phyloP scores from a whole-genome alignment of 2,329 filamentous ascomycete genomes.

The Bretziella fagacearum region DNA sequence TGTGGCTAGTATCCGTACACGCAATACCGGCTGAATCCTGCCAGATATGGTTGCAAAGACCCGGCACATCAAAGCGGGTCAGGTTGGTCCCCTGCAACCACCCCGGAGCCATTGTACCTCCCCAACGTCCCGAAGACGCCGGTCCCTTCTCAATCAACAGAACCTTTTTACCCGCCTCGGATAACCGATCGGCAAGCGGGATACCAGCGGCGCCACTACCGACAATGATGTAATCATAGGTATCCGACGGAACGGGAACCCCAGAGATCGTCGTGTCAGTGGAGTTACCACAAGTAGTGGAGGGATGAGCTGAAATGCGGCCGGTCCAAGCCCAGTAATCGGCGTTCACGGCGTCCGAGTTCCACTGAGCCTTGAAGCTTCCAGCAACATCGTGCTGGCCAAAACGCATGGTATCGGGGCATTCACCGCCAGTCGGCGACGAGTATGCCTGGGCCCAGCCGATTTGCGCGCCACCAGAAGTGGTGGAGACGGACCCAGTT shows the following conservation, averaged over 20 bases:
- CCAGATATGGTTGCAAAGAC: constrained; percentile 56
- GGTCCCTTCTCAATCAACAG: constrained; percentile 45
- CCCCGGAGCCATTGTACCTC: constrained; percentile 39
- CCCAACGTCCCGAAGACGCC: constrained; percentile 46
- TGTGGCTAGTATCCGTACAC: constrained; percentile 53
- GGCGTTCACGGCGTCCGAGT: constrained; percentile 17
- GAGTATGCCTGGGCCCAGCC: constrained; percentile 38
- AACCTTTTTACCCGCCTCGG: constrained; percentile 46
- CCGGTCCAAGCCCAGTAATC: constrained; percentile 25
- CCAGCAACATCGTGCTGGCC: constrained; percentile 32
- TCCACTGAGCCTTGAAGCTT: constrained; percentile 29
- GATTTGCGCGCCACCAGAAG: constrained; percentile 28
- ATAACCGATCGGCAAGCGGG: constrained; percentile 36
- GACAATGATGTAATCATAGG: constrained; percentile 44
- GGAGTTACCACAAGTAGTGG: constrained; percentile 16
- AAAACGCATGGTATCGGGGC: constrained; percentile 29
- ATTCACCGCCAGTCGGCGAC: constrained; percentile 26
- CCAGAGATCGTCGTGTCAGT: constrained; percentile 1
- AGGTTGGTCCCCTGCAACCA: constrained; percentile 47
- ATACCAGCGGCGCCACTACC: constrained; percentile 47
- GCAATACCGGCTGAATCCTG: constrained; percentile 43
- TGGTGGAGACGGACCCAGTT: constrained; percentile 28
- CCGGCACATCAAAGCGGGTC: constrained; percentile 55
- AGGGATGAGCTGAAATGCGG: background rate
- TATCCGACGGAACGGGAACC: constrained; percentile 9